These are phyloP conservation scores for Leptoxyphium fumago DNA, from an alignment of 2,329 filamentous ascomycete genomes.

Conservation along the genomic window DNA sequence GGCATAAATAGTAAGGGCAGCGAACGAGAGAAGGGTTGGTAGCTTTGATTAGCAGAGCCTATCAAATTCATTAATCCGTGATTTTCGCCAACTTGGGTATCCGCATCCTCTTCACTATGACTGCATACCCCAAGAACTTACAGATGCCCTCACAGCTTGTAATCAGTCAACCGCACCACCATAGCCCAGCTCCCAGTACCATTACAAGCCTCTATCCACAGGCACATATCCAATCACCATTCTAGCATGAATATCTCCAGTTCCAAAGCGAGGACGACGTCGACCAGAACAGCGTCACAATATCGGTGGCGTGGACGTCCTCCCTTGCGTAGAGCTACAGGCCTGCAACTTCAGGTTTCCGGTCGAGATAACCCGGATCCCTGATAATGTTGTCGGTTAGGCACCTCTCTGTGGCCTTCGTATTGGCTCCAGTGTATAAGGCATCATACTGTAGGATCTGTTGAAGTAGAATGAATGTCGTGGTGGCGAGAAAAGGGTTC, in stretches of 20 bases:
- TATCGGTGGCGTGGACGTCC: constrained; percentile 27
- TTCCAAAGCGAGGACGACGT: constrained; percentile 25
- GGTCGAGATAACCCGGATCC: constrained; percentile 31
- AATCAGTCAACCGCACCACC: constrained; percentile 21
- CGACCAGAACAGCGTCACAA: constrained; percentile 30
- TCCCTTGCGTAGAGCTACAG: constrained; percentile 23
- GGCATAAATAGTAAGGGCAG: no score
- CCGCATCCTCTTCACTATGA: no score
- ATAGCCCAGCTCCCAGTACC: constrained; percentile 14
- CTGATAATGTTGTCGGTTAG: constrained; percentile 29
- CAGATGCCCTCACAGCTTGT: neutral
- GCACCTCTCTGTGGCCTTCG: constrained; percentile 23
- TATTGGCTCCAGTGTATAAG: constrained; percentile 24
- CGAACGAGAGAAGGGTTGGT: no score
- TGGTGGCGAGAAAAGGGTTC: constrained; percentile 25
- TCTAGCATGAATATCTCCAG: constrained; percentile 18
- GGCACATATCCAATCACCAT: constrained; percentile 19
- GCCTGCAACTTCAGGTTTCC: constrained; percentile 25
- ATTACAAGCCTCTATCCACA: constrained; percentile 23
- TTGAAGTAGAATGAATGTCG: constrained; percentile 20
- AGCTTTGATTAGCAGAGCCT: no score
- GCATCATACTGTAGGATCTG: constrained; percentile 31
- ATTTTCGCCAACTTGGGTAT: no score
- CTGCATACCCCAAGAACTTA: no score
- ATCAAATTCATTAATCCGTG: no score